Evolutionary conservation across 1,139 yeast genomes (phyloP).

Genomic region (Diutina rugosa): DNA sequence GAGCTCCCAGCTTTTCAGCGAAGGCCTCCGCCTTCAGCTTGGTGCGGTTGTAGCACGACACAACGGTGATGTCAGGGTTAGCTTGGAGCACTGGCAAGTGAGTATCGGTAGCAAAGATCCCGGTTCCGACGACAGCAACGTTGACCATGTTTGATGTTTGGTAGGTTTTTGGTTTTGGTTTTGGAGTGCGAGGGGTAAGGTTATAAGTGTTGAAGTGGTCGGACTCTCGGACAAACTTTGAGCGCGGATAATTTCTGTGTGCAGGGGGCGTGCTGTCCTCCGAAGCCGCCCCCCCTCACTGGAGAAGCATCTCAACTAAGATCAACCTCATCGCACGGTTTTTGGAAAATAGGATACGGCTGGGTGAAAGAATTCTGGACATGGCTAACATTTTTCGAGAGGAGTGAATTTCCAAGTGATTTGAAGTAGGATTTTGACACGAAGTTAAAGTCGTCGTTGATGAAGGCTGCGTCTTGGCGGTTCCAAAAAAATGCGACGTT

Average conservation of each 20-base stretch:
- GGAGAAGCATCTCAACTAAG: no score
- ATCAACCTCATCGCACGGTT: no score
- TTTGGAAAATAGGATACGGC: no score
- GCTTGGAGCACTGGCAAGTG: slow-evolving; percentile 66
- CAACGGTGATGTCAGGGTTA: slow-evolving; percentile 17
- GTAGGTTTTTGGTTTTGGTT: no score
- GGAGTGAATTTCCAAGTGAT: no score
- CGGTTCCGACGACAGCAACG: slow-evolving; percentile 80
- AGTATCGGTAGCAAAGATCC: slow-evolving; percentile 75
- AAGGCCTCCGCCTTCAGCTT: slow-evolving; percentile 67
- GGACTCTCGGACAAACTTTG: not conserved
- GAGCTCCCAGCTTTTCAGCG: slow-evolving; percentile 50
- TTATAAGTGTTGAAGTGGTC: not conserved
- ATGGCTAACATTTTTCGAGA: no score
- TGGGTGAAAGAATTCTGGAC: no score
- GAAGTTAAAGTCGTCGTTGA: no score
- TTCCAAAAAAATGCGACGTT: not conserved
- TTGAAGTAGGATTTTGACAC: no score
- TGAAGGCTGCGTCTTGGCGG: no score
- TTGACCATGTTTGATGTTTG: slow-evolving; percentile 7
- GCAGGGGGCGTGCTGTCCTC: not conserved
- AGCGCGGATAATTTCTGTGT: not conserved
- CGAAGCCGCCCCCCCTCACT: not conserved
- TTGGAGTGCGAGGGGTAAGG: no score
- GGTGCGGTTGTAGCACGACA: slow-evolving; percentile 73